These are phyloP conservation scores for Plasmodium chabaudi DNA, from an alignment of 169 alveolate species.

Conservation along the genomic window DNA sequence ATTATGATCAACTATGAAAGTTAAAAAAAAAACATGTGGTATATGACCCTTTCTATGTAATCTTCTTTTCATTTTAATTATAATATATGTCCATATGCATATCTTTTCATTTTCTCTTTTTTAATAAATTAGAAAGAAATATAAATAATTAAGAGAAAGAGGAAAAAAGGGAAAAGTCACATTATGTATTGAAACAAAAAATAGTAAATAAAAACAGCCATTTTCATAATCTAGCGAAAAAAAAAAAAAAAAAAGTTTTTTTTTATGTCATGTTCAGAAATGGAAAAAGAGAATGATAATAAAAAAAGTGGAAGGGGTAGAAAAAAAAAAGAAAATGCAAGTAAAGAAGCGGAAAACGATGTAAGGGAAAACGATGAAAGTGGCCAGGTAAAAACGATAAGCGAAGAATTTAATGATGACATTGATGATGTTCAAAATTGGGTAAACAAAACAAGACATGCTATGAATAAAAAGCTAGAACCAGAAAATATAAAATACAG, in stretches of 20 bases:
- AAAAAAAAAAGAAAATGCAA: background rate
- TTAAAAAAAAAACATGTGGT: no score
- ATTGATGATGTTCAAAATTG: conserved; percentile 59
- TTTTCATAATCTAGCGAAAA: conserved; percentile 1
- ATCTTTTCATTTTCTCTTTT: no score
- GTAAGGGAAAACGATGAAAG: background rate
- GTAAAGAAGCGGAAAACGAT: background rate
- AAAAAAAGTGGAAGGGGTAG: conserved; percentile 11
- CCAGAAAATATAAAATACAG: conserved; percentile 45
- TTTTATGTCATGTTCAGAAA: background rate
- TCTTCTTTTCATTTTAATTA: no score
- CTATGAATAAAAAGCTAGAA: conserved; percentile 32
- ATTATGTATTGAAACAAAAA: background rate
- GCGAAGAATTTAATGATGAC: conserved; percentile 52
- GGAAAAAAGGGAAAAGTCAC: no score
- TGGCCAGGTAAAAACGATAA: conserved; percentile 14
- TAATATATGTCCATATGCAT: no score
- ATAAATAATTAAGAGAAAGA: no score
- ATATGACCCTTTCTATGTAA: no score
- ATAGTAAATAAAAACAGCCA: no score
- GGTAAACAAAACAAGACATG: conserved; percentile 57
- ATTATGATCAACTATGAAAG: no score
- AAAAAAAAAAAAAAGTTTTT: background rate
- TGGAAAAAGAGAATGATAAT: conserved; percentile 27
- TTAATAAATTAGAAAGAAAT: no score